phyloP scores from a whole-genome alignment of 2,329 filamentous ascomycete genomes.

The Aspergillus spinulosporus region DNA sequence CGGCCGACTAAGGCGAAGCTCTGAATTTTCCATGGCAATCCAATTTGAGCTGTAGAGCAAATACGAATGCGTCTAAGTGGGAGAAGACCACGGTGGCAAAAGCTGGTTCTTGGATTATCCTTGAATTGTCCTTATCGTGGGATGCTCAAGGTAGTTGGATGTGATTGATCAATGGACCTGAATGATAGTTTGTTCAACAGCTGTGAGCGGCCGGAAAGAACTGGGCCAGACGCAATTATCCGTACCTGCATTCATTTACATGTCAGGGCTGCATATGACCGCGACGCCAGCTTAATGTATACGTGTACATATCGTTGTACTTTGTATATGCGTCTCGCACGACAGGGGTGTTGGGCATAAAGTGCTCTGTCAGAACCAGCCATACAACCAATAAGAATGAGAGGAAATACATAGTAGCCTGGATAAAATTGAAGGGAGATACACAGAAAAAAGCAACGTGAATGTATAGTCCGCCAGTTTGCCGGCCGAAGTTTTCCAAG shows the following conservation, averaged over 20 bases:
- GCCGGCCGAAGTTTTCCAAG: not conserved
- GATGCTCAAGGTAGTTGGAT: too few relatives aligned
- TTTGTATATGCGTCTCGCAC: not conserved
- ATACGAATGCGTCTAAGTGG: too few relatives aligned
- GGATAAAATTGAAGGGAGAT: not conserved
- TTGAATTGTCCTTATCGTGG: not conserved
- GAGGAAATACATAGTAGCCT: not conserved
- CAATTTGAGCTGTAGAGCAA: not conserved
- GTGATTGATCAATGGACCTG: not conserved
- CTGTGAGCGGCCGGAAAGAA: not conserved
- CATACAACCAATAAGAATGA: not conserved
- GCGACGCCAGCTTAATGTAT: not conserved
- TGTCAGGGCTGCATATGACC: not conserved
- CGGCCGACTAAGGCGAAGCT: conserved; percentile 21
- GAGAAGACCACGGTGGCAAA: too few relatives aligned
- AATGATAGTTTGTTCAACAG: not conserved
- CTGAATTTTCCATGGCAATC: not conserved
- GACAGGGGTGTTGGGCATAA: not conserved
- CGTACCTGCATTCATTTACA: too few relatives aligned
- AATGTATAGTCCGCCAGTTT: not conserved
- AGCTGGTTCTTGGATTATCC: too few relatives aligned
- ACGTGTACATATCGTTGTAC: not conserved
- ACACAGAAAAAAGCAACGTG: not conserved
- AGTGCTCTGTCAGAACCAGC: not conserved
- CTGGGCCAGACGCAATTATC: not conserved